phyloP scores from a whole-genome alignment of 352 stramenopile species.

The Phytophthora vignae region DNA sequence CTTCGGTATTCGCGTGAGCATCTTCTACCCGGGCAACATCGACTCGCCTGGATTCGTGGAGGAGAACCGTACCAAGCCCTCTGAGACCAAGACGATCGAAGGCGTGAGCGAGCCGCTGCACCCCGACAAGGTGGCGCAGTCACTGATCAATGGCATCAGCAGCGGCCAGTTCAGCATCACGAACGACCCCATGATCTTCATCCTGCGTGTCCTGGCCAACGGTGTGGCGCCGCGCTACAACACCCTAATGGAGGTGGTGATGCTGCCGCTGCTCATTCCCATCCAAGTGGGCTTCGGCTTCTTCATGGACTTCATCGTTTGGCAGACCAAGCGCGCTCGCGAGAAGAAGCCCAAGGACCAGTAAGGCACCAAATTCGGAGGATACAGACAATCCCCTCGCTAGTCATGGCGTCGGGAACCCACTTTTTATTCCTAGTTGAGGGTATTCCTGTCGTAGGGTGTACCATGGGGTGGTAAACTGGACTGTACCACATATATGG shows the following conservation, averaged over 20 bases:
- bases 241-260: slow-evolving; percentile 71
- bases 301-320: slow-evolving; percentile 86
- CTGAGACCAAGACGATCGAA: slow-evolving; percentile 81
- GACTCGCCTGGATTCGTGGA: slow-evolving; percentile 79
- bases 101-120: slow-evolving; percentile 55
- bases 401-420: too few relatives aligned
- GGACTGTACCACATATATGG: too few relatives aligned
- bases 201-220: slow-evolving; percentile 78
- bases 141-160: slow-evolving; percentile 68
- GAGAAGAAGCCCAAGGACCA: slow-evolving; percentile 72
- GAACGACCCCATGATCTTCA: slow-evolving; percentile 80
- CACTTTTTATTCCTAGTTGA: too few relatives aligned
- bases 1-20: slow-evolving; percentile 74
- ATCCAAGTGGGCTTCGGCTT: slow-evolving; percentile 81
- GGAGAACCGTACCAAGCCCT: slow-evolving; percentile 80
- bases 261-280: slow-evolving; percentile 66
- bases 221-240: slow-evolving; percentile 79
- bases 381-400: too few relatives aligned
- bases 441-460: too few relatives aligned
- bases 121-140: slow-evolving; percentile 72
- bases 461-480: too few relatives aligned
- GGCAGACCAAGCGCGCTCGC: slow-evolving; percentile 55
- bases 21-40: slow-evolving; percentile 88
- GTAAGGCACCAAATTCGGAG: too few relatives aligned
- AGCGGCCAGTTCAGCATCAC: slow-evolving; percentile 83